A percentile compares a stretch with the other conserved stretches of the same genome.
Conservation (phyloP, 2,329 filamentous ascomycete genomes). For the Xylaria arbuscula region DNA sequence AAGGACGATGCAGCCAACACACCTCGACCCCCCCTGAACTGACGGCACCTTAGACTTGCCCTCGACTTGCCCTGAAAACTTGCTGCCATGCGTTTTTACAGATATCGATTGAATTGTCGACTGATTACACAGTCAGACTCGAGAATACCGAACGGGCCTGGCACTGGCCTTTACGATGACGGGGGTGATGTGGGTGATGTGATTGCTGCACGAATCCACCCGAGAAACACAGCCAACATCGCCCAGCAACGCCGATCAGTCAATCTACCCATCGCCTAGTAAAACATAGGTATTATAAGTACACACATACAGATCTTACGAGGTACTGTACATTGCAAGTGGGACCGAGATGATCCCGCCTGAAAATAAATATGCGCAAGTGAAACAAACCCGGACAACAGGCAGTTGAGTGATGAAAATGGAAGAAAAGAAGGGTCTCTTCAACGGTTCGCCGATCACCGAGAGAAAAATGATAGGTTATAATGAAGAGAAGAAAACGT, state of each 20-base stretch:
- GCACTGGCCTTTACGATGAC: too few relatives aligned
- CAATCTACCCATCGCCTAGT: too few relatives aligned
- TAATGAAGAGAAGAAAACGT: too few relatives aligned
- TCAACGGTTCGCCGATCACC: slow-evolving; percentile 6
- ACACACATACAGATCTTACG: neutral
- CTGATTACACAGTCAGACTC: too few relatives aligned
- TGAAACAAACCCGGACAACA: too few relatives aligned
- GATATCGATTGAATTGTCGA: neutral
- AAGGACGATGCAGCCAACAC: neutral
- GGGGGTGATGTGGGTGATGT: neutral
- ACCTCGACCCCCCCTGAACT: neutral
- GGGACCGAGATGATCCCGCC: slow-evolving; percentile 22
- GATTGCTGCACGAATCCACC: neutral
- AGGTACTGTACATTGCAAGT: neutral
- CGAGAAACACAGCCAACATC: neutral
- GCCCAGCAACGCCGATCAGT: slow-evolving; percentile 11
- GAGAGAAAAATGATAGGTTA: neutral
- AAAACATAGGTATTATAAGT: neutral
- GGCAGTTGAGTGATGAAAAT: too few relatives aligned
- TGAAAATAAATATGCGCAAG: neutral
- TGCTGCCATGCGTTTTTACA: neutral
- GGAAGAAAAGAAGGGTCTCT: too few relatives aligned
- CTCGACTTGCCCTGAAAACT: neutral
- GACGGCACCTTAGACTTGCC: neutral
- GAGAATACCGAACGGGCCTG: too few relatives aligned